phyloP scores from a whole-genome alignment of 2,329 filamentous ascomycete genomes.

The Geosmithia morbida region DNA sequence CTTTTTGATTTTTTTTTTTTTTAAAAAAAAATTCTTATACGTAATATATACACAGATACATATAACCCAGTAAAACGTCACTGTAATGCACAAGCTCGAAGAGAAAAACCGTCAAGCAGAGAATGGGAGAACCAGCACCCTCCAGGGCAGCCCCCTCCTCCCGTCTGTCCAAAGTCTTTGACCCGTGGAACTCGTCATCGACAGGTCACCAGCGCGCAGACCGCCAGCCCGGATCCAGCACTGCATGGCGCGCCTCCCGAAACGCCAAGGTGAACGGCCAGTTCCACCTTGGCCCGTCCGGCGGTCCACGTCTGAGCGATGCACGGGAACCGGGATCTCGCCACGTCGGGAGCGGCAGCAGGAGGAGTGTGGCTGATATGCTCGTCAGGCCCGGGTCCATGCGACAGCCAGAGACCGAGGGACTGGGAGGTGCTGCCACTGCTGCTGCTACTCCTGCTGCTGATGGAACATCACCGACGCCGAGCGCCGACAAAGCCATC shows the following conservation, averaged over 20 bases:
- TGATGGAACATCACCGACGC: slow-evolving; percentile 3
- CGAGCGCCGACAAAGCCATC: slow-evolving; percentile 23
- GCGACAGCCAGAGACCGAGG: slow-evolving; percentile 6
- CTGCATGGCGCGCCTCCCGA: slow-evolving; percentile 57
- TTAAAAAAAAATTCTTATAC: too few relatives aligned
- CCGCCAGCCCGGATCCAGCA: slow-evolving; percentile 41
- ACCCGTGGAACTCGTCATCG: slow-evolving; percentile 59
- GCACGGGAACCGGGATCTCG: slow-evolving; percentile 48
- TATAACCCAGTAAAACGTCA: too few relatives aligned
- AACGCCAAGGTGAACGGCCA: slow-evolving; percentile 56
- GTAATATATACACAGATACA: too few relatives aligned
- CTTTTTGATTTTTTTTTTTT: too few relatives aligned
- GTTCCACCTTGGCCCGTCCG: slow-evolving; percentile 42
- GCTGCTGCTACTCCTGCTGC: too few relatives aligned
- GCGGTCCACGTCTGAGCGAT: slow-evolving; percentile 47
- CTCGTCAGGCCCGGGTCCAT: slow-evolving; percentile 30
- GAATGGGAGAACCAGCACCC: too few relatives aligned
- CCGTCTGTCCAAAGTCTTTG: slow-evolving; percentile 32
- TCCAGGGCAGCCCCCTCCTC: slow-evolving; percentile 21
- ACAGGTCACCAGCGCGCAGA: slow-evolving; percentile 71
- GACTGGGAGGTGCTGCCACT: slow-evolving; percentile 3
- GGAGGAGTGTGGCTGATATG: slow-evolving; percentile 38
- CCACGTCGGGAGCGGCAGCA: neutral
- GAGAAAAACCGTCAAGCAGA: too few relatives aligned
- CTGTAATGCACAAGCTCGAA: too few relatives aligned